These are phyloP conservation scores for Penicillium nordicum DNA, from an alignment of 2,329 filamentous ascomycete genomes.

Conservation along the genomic window DNA sequence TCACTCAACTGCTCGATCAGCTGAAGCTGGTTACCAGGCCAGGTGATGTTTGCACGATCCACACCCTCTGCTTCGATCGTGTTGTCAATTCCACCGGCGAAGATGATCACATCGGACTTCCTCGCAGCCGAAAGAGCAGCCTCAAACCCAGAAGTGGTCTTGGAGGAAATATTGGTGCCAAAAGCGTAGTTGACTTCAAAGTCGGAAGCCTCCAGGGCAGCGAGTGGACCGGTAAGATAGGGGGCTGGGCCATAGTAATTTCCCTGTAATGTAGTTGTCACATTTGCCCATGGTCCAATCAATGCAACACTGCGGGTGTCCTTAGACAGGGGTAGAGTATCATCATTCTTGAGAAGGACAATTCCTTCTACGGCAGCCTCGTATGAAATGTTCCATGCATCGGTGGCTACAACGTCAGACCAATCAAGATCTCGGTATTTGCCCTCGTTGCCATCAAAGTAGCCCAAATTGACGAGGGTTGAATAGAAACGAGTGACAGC, in stretches of 20 bases:
- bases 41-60: constrained; percentile 42
- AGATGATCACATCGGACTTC: constrained; percentile 39
- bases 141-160: constrained; percentile 31
- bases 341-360: constrained; percentile 54
- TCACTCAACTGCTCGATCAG: constrained; percentile 38
- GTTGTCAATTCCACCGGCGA: constrained; percentile 44
- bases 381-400: constrained; percentile 55
- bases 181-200: constrained; percentile 47
- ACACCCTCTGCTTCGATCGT: constrained; percentile 42
- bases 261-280: constrained; percentile 56
- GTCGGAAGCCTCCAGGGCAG: constrained; percentile 49
- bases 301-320: constrained; percentile 48
- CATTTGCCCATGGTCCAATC: constrained; percentile 58
- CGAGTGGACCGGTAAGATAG: constrained; percentile 54
- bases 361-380: constrained; percentile 50
- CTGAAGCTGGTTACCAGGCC: constrained; percentile 44
- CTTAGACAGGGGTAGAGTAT: constrained; percentile 44
- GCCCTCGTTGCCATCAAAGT: constrained; percentile 48
- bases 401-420: constrained; percentile 54
- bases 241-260: constrained; percentile 58
- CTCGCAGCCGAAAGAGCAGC: constrained; percentile 34
- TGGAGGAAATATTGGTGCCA: constrained; percentile 34
- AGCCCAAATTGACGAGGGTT: constrained; percentile 50
- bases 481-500: constrained; percentile 50
- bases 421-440: constrained; percentile 53